Percentiles rank a stretch among this genome's conserved stretches.
Evolutionary conservation across 2,329 filamentous ascomycete species (phyloP).

Genomic region (Dryadomyces quercivorus): DNA sequence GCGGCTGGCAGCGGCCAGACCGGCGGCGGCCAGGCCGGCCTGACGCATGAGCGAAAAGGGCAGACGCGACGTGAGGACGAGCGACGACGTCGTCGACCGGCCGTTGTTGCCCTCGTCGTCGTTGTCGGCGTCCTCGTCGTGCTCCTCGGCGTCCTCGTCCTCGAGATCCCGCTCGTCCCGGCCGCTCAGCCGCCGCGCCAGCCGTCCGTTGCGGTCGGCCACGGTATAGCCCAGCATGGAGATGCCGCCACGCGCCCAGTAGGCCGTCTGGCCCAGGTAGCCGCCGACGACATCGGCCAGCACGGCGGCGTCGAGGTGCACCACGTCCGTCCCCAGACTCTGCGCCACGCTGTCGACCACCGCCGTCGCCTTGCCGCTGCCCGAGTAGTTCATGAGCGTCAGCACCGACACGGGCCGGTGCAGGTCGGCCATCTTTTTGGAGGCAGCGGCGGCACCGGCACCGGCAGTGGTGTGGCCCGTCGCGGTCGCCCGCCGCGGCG

Average conservation of each 20-base stretch:
- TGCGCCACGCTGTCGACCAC: slow-evolving; percentile 19
- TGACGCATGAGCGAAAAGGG: slow-evolving; percentile 9
- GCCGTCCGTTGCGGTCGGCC: slow-evolving; percentile 40
- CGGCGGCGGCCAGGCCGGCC: neutral
- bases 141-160: neutral
- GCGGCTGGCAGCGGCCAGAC: neutral
- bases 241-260: slow-evolving; percentile 35
- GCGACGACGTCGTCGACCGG: slow-evolving; percentile 19
- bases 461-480: too few species aligned
- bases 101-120: slow-evolving; percentile 20
- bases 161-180: slow-evolving; percentile 14
- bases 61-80: slow-evolving; percentile 14
- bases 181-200: slow-evolving; percentile 17
- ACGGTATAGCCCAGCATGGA: slow-evolving; percentile 45
- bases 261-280: slow-evolving; percentile 50
- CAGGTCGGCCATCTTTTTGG: neutral
- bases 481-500: slow-evolving; percentile 10
- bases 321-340: slow-evolving; percentile 47
- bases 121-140: neutral
- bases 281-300: slow-evolving; percentile 57
- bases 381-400: slow-evolving; percentile 22
- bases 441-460: too few species aligned
- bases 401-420: slow-evolving; percentile 23
- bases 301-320: slow-evolving; percentile 57
- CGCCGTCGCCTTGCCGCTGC: slow-evolving; percentile 15